A percentile compares a stretch with the other conserved stretches of the same genome.
Conservation (phyloP, 2,329 filamentous ascomycete genomes). For the Cordyceps farinosa region DNA sequence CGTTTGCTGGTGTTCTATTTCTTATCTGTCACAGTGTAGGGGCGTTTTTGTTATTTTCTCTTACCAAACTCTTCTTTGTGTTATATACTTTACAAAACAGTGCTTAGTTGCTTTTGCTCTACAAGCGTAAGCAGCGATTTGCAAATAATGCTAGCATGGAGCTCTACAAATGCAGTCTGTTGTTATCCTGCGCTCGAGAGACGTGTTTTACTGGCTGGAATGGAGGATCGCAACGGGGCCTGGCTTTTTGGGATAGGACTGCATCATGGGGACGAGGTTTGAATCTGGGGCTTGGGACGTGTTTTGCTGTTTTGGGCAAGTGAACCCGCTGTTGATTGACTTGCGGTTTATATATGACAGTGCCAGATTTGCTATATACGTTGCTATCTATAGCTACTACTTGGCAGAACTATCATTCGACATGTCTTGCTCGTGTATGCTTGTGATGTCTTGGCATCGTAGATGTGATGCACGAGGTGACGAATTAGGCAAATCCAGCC, state of each 20-base stretch:
- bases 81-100: conserved; percentile 13
- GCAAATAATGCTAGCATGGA: conserved; percentile 11
- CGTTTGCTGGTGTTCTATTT: conserved; percentile 7
- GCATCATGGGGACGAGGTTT: neutral
- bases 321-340: neutral
- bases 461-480: neutral
- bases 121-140: neutral
- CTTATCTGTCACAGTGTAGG: conserved; percentile 10
- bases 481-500: neutral
- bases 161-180: neutral
- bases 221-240: neutral
- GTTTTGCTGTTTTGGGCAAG: neutral
- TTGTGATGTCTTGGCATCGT: no score
- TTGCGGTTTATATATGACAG: conserved; percentile 6
- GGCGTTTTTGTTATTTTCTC: conserved; percentile 14
- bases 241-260: conserved; percentile 1
- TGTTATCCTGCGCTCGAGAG: neutral
- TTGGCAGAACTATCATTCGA: neutral
- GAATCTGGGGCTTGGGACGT: neutral
- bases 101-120: conserved; percentile 9
- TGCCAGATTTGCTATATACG: neutral
- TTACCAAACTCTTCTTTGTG: conserved; percentile 9
- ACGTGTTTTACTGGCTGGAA: neutral
- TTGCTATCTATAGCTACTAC: neutral
- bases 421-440: neutral